Percentiles rank a stretch among this genome's conserved stretches.
These are phyloP conservation scores for Euphrasia arctica DNA, from an alignment of 305 asterid species.

Conservation along the genomic window DNA sequence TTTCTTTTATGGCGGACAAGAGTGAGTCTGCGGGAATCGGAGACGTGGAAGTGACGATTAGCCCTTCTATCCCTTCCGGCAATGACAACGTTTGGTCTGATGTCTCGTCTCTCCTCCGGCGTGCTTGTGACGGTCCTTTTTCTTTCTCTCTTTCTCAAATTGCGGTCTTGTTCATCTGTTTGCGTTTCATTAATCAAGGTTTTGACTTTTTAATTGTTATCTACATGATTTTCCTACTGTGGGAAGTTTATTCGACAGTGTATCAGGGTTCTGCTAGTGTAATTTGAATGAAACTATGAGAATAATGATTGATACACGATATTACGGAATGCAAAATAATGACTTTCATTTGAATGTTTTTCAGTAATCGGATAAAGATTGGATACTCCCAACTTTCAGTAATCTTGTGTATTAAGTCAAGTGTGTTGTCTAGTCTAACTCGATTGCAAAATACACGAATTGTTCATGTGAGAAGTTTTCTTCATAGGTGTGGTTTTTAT, in stretches of 20 bases:
- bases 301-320: neutral
- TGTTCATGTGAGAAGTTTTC: no score
- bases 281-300: neutral
- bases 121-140: slow-evolving; percentile 55
- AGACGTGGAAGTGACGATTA: slow-evolving; percentile 33
- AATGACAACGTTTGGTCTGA: slow-evolving; percentile 82
- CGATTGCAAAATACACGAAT: no score
- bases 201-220: slow-evolving; percentile 10
- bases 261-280: neutral
- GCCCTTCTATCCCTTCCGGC: slow-evolving; percentile 64
- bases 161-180: slow-evolving; percentile 11
- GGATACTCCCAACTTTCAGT: slow-evolving; percentile 3
- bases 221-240: slow-evolving; percentile 2
- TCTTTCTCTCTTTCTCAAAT: slow-evolving; percentile 27
- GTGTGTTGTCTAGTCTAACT: no score
- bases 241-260: slow-evolving; percentile 6
- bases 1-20: slow-evolving; percentile 29
- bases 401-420: neutral
- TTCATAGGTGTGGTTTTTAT: no score
- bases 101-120: slow-evolving; percentile 62
- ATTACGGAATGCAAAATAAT: neutral
- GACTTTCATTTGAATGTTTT: no score
- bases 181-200: neutral
- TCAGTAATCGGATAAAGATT: neutral
- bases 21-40: slow-evolving; percentile 35